Evolutionary conservation across 1,284 basidiomycete species (phyloP), one percentile per base, ranked within the genome.

Genomic region (Cerrena zonata): DNA sequence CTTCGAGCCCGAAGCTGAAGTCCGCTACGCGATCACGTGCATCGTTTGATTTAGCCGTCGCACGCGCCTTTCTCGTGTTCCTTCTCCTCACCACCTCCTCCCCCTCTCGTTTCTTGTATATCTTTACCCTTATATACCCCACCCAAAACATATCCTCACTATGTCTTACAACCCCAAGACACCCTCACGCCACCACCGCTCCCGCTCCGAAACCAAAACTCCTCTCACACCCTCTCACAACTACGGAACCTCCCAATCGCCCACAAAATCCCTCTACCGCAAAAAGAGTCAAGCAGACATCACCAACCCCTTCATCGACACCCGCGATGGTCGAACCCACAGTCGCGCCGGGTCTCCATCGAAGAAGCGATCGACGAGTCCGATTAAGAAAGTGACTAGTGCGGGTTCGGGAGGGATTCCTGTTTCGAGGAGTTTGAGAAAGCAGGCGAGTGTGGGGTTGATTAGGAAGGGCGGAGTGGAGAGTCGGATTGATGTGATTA

Each of bases 381-480:
- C 86, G 1, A 69, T 80, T 15, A 89, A 88, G 63, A 74, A 80
- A 13, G 65, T 75, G 0, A 73, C 76, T 0, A 70, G 72, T 21
- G 18, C 41, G 5, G 22, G 10, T 23, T 19, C 41, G 3, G 69
- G 73, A 39, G 60, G 69, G 1, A 74, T 81, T 39, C 69, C 76
- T 19, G 70, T 80, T 34, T 75, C 76, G 0, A 79, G 80, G 44
- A 74, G 74, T 2, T 64, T 86, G 4, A 72, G 79, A 44, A 73
- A 78, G 2, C 84, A 88, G 60, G 82, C 84, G 0, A 79, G 74
- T 53, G 66, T 66, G 2, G 85, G 85, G 2, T 75, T 90, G 10
- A 81, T 90, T 53, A 71, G 85, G 26, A 86, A 80, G 55, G 88
- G 87, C 26, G 86, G 86, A 4, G 67, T 89, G 13, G 88, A 90